These are phyloP conservation scores for Glycyrrhiza uralensis DNA, from an alignment of 306 rosid species.

Conservation along the genomic window DNA sequence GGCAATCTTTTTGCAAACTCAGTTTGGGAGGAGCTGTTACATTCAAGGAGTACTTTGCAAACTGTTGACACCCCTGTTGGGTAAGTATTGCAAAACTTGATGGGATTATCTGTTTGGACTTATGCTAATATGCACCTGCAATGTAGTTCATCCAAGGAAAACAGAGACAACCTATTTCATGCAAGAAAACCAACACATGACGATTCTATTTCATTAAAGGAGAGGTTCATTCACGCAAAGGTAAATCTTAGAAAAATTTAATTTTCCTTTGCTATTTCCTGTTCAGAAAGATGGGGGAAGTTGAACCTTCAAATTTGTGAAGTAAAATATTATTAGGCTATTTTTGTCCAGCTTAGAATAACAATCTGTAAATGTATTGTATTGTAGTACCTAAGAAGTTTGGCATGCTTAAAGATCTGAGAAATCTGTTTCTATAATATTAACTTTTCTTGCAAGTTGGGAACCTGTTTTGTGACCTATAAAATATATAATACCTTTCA, in stretches of 20 bases:
- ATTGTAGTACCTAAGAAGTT: too few species aligned
- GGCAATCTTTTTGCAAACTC: constrained; percentile 68
- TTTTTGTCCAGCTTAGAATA: neutral
- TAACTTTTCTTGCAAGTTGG: constrained; percentile 1
- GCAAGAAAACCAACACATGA: constrained; percentile 56
- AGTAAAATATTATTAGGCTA: constrained; percentile 7
- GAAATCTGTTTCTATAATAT: neutral
- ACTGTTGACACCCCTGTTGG: constrained; percentile 33
- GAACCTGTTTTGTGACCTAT: neutral
- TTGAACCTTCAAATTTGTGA: constrained; percentile 2
- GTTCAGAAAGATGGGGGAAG: neutral
- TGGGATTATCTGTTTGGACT: constrained; percentile 7
- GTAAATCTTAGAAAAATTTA: constrained; percentile 30
- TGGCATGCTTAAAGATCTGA: neutral
- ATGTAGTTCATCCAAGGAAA: constrained; percentile 49
- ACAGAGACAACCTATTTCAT: constrained; percentile 28
- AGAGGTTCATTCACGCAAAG: constrained; percentile 73
- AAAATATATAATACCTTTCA: too few species aligned
- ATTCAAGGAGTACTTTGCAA: constrained; percentile 36
- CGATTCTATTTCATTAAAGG: constrained; percentile 63
- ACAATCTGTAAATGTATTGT: neutral
- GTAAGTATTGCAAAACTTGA: constrained; percentile 40
- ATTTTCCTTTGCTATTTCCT: constrained; percentile 16
- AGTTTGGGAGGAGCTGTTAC: constrained; percentile 75
- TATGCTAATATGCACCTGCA: constrained; percentile 25